Base-by-base conservation (phyloP, 306 rosid genomes). In the Prunus armeniaca region DNA sequence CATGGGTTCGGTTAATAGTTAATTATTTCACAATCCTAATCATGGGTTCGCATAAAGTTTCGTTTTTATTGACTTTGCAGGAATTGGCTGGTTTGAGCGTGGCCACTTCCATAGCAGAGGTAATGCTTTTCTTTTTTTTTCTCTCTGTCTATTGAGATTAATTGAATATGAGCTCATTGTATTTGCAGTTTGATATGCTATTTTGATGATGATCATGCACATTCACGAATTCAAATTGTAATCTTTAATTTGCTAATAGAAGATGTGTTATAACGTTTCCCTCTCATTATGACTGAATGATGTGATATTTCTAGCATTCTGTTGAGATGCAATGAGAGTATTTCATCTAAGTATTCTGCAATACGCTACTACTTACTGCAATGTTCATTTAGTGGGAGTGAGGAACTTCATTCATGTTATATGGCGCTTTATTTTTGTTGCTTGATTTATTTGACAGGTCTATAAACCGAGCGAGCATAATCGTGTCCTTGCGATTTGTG, bases 61-160 rank as follows among this genome's bases (percentile, higher is more conserved):
- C 52, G 54, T 67, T 56, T 14, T 17, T 51, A 50, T 67, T 45
- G 24, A 73, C 17, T 45, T 82, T 77, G 43, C 74, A 95, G 99
- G 99, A 95, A 82, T 84, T 95, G 87, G 99, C 99, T 77, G 99
- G 99, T 78, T 83, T 95, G 84, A 95, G 99, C 25, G 97, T 92
- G 1, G 97, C 97, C 43, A 30, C 91, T 24, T 91, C 99, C 55
- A 84, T 92, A 54, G 91, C 97, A 17, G 97, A 92, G 97, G 99
- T 89, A 82, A 76, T 82, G 74, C 46, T n/a, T 4, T 46, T 57
- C 25, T 18, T 1, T 58, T 58, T 24, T 13, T 8, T 5, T 15
- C 45, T 50, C 30, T 46, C 25, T 15, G 34, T 7, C 20, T 12
- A 24, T 11, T 63, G 67, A 19, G 47, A 65, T 3, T n/a, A 65